Evolutionary conservation across 176 grass and related monocot genomes (phyloP), one percentile per base, ranked within the genome.

Genomic region (Lolium rigidum): DNA sequence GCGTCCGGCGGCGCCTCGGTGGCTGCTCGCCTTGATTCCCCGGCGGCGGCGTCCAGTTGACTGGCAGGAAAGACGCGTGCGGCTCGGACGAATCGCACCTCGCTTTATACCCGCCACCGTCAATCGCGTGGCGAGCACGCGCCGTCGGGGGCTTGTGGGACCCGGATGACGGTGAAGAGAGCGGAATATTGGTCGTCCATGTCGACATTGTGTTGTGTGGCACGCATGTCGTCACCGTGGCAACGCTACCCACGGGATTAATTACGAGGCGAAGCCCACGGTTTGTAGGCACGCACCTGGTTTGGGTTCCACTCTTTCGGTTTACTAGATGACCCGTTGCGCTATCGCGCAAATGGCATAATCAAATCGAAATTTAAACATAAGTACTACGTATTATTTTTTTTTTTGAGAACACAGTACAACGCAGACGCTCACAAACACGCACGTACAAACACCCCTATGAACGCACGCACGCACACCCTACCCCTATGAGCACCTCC

Each of bases 181-280:
- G 38, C n/a, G n/a, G n/a, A n/a, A n/a, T 47, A 35, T 28, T n/a
- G n/a, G n/a, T 41, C 0, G 55, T 61, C 43, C 22, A 65, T 80
- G 85, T 80, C 80, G 49, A 83, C 85, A 87, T n/a, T n/a, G n/a
- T n/a, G n/a, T 48, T 76, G 2, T 73, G 37, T 54, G 71, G 20
- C 51, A 50, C 0, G 12, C 24, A 69, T 25, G 87, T 22, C 20
- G 75, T 13, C 3, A 47, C 6, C 20, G 43, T 47, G 51, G 51
- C 3, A 38, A 26, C 22, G 8, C 12, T 57, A 20, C 84, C 65
- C 65, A 71, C 37, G 17, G 84, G 28, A n/a, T n/a, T n/a, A n/a
- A 67, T 66, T 0, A 16, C 13, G 14, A 16, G n/a, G 2, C 0
- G 6, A 66, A 20, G 41, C 70, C 70, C 70, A 49, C 6, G 2